These are phyloP conservation scores for Rubroshorea leprosula DNA, from an alignment of 345 rosid species.

Conservation along the genomic window DNA sequence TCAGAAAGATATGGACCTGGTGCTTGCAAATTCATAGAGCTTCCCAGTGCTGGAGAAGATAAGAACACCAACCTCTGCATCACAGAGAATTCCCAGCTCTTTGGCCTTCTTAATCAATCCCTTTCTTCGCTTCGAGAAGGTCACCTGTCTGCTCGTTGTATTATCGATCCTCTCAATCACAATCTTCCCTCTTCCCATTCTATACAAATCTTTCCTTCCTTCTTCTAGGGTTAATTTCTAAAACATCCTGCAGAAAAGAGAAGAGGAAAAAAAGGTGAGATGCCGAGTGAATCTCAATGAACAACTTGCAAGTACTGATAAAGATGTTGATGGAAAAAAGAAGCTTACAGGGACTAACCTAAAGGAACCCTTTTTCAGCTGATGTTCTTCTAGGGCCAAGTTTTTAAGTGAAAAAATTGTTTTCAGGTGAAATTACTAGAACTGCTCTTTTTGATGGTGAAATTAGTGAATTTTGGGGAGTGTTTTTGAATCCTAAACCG, in stretches of 20 bases:
- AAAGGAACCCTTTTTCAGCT: conserved; percentile 5
- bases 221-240: conserved; percentile 36
- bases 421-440: no score
- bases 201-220: background rate
- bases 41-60: conserved; percentile 39
- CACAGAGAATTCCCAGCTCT: conserved; percentile 42
- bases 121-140: conserved; percentile 44
- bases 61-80: conserved; percentile 39
- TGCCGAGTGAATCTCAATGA: background rate
- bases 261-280: background rate
- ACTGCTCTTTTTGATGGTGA: background rate
- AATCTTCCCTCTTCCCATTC: conserved; percentile 51
- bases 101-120: conserved; percentile 44
- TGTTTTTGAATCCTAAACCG: no score
- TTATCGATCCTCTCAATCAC: conserved; percentile 41
- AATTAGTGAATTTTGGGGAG: background rate
- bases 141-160: conserved; percentile 41
- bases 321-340: no score
- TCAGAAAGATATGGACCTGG: conserved; percentile 31
- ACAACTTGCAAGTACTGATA: no score
- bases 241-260: background rate
- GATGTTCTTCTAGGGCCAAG: conserved; percentile 3
- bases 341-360: conserved; percentile 24
- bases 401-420: no score
- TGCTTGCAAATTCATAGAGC: conserved; percentile 37